These are phyloP conservation scores for Boechera stricta DNA, from an alignment of 345 rosid genomes.

Conservation along the genomic window DNA sequence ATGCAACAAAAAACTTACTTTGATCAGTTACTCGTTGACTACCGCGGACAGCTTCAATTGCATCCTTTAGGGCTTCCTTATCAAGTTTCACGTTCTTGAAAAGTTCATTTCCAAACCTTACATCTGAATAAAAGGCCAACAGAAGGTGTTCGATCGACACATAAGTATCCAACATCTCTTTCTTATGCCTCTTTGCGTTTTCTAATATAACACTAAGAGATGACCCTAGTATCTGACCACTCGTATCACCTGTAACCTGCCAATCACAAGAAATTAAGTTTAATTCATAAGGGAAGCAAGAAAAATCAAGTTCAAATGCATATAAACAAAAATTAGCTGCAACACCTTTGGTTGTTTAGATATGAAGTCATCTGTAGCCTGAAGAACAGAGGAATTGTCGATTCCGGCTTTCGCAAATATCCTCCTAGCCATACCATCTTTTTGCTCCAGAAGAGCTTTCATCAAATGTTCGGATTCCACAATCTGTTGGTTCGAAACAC, in stretches of 20 bases:
- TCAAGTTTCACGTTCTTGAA: slow-evolving; percentile 60
- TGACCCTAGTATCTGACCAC: slow-evolving; percentile 70
- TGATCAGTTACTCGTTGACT: slow-evolving; percentile 92
- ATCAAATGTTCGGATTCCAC: slow-evolving; percentile 90
- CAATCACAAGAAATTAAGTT: neutral
- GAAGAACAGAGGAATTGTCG: slow-evolving; percentile 73
- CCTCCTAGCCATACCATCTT: slow-evolving; percentile 83
- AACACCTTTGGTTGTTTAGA: slow-evolving; percentile 68
- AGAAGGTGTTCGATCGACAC: slow-evolving; percentile 83
- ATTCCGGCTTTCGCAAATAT: slow-evolving; percentile 77
- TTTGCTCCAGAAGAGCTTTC: slow-evolving; percentile 94
- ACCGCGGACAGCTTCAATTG: slow-evolving; percentile 74
- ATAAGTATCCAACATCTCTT: slow-evolving; percentile 78
- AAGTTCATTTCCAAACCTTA: slow-evolving; percentile 74
- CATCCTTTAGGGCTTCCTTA: slow-evolving; percentile 71
- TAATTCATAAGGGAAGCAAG: neutral
- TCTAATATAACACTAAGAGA: slow-evolving; percentile 60
- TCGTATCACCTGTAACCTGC: slow-evolving; percentile 74
- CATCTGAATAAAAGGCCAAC: slow-evolving; percentile 70
- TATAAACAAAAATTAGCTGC: neutral
- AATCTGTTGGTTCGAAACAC: slow-evolving; percentile 62
- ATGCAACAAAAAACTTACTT: slow-evolving; percentile 52
- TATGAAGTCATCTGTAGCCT: slow-evolving; percentile 66
- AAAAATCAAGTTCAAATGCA: neutral
- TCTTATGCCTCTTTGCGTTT: slow-evolving; percentile 64